phyloP scores from a whole-genome alignment of 2,329 filamentous ascomycete genomes.

The Cylindrodendrum hubeiense region DNA sequence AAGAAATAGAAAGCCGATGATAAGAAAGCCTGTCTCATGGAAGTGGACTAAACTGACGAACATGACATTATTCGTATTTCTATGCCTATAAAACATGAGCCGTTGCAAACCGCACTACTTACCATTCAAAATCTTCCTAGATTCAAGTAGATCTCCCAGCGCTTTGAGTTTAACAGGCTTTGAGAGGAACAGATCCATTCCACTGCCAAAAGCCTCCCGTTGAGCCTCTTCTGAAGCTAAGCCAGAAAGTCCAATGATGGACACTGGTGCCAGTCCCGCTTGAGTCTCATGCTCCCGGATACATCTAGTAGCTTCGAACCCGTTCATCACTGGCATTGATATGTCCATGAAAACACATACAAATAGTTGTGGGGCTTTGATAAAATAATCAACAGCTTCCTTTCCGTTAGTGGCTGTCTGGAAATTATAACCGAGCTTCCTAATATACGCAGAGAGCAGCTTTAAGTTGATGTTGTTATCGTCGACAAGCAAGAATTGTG shows the following conservation, averaged over 20 bases:
- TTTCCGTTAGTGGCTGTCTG: conserved; percentile 50
- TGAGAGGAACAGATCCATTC: conserved; percentile 66
- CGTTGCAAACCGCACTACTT: too few relatives aligned
- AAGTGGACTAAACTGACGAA: too few relatives aligned
- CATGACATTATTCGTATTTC: too few relatives aligned
- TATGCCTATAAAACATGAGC: too few relatives aligned
- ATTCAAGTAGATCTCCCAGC: too few relatives aligned
- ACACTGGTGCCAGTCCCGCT: conserved; percentile 53
- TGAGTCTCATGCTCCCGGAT: conserved; percentile 64
- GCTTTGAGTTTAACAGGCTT: conserved; percentile 63
- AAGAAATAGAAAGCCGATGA: too few relatives aligned
- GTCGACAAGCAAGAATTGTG: conserved; percentile 53
- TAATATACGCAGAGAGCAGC: conserved; percentile 51
- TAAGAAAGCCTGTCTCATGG: too few relatives aligned
- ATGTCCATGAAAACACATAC: conserved; percentile 60
- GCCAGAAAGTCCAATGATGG: conserved; percentile 66
- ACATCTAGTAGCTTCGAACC: conserved; percentile 60
- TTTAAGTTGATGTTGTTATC: conserved; percentile 57
- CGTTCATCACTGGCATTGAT: conserved; percentile 70
- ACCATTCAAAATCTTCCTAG: too few relatives aligned
- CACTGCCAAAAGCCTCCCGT: conserved; percentile 65
- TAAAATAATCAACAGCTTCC: conserved; percentile 50
- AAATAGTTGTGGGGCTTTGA: conserved; percentile 36
- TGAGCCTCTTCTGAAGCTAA: conserved; percentile 62
- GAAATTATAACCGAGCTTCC: conserved; percentile 47